A percentile compares a stretch with the other conserved stretches of the same genome.
Conservation (phyloP, 495 filamentous ascomycete species). For the Sordaria brevicollis region DNA sequence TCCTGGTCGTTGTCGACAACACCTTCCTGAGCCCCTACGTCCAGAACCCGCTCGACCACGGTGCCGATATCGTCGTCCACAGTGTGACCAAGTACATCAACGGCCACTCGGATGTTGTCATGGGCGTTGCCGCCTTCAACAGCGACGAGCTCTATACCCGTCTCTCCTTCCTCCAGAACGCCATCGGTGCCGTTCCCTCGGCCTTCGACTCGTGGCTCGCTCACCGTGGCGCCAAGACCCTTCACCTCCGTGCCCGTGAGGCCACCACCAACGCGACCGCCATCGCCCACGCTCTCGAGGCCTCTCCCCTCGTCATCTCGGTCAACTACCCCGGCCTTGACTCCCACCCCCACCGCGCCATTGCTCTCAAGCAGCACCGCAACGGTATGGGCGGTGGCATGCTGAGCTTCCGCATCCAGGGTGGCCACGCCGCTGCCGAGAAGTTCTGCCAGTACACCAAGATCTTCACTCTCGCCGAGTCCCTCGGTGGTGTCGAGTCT, state of each 20-base stretch:
- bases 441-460: conserved; percentile 82
- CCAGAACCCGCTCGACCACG: conserved; percentile 90
- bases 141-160: conserved; percentile 63
- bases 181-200: conserved; percentile 88
- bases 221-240: conserved; percentile 94
- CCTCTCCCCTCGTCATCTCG: conserved; percentile 66
- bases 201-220: conserved; percentile 98
- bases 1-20: conserved; percentile 96
- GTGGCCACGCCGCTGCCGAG: conserved; percentile 78
- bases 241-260: conserved; percentile 83
- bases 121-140: conserved; percentile 97
- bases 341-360: conserved; percentile 74
- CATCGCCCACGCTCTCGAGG: conserved; percentile 66
- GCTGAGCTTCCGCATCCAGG: conserved; percentile 90
- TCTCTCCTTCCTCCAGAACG: conserved; percentile 89
- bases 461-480: conserved; percentile 91
- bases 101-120: conserved; percentile 93
- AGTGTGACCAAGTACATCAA: conserved; percentile 99
- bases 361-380: conserved; percentile 85
- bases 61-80: conserved; percentile 97
- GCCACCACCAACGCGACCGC: conserved; percentile 71
- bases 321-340: conserved; percentile 94
- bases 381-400: conserved; percentile 94
- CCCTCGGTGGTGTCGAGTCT: conserved; percentile 84
- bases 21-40: conserved; percentile 95